Evolutionary conservation across 2,329 filamentous ascomycete genomes (phyloP).

Genomic region (Phoma sp.): DNA sequence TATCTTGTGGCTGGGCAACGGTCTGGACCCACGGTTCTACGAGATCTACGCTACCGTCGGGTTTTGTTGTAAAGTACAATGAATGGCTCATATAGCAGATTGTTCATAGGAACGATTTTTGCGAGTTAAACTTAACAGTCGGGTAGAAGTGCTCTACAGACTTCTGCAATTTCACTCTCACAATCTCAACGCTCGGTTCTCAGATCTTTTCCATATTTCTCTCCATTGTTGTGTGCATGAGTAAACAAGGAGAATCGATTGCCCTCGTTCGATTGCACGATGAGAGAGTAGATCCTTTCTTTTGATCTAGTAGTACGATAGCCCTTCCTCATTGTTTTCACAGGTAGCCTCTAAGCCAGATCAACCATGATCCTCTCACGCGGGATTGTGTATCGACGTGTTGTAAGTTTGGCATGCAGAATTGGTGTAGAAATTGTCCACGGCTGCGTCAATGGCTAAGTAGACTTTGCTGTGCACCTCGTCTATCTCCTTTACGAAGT

Average conservation of each 20-base stretch:
- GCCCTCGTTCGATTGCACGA: conserved; percentile 4
- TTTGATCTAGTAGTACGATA: conserved; percentile 14
- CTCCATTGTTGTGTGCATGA: conserved; percentile 1
- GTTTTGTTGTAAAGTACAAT: conserved; percentile 4
- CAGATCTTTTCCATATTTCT: conserved; percentile 5
- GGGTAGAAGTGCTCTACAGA: conserved; percentile 4
- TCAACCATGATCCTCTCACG: conserved; percentile 9
- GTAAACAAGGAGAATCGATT: conserved; percentile 4
- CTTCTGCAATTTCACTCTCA: neutral
- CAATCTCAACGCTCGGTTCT: conserved; percentile 2
- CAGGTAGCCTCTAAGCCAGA: conserved; percentile 3
- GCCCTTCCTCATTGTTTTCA: conserved; percentile 7
- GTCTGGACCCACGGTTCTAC: conserved; percentile 1
- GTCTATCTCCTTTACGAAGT: conserved; percentile 4
- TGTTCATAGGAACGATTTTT: conserved; percentile 8
- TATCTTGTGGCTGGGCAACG: conserved; percentile 1
- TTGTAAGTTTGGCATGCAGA: conserved; percentile 4
- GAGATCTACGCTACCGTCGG: conserved; percentile 8
- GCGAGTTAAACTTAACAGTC: conserved; percentile 10
- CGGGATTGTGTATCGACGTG: conserved; percentile 9
- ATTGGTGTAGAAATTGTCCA: neutral
- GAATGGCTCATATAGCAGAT: conserved; percentile 11
- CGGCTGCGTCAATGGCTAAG: conserved; percentile 2
- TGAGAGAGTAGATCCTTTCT: conserved; percentile 5
- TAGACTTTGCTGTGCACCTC: conserved; percentile 9